Conservation (phyloP, 345 rosid genomes). For the Ceriops zippeliana region DNA sequence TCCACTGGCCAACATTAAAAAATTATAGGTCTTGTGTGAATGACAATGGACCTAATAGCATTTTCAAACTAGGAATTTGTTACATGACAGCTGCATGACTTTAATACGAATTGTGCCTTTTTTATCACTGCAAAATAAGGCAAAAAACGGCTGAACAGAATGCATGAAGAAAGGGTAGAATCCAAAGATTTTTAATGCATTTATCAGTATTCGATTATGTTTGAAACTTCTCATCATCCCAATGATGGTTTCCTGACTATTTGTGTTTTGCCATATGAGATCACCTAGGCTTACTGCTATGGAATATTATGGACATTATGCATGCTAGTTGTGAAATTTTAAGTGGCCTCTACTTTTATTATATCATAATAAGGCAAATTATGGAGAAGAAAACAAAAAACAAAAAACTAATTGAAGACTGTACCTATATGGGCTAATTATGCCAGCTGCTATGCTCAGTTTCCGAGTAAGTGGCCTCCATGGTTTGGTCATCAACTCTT, state of each 20-base stretch:
- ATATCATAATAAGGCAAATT: background rate
- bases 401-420: background rate
- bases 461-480: constrained; percentile 97
- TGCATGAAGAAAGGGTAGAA: too few relatives aligned
- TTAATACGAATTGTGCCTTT: background rate
- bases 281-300: too few relatives aligned
- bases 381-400: background rate
- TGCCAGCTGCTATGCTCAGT: constrained; percentile 84
- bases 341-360: too few relatives aligned
- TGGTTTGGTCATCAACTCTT: constrained; percentile 79
- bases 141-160: background rate
- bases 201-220: too few relatives aligned
- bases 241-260: background rate
- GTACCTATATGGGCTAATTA: constrained; percentile 92
- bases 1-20: too few relatives aligned
- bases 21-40: too few relatives aligned
- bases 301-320: too few relatives aligned
- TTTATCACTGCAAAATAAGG: background rate
- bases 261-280: background rate
- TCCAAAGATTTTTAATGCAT: background rate
- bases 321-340: too few relatives aligned
- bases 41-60: too few relatives aligned
- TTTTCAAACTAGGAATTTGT: too few relatives aligned
- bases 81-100: too few relatives aligned
- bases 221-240: background rate